Evolutionary conservation across 2,329 filamentous ascomycete species (phyloP), one percentile per base, ranked within the genome.

Genomic region (Trichophyton mentagrophytes): DNA sequence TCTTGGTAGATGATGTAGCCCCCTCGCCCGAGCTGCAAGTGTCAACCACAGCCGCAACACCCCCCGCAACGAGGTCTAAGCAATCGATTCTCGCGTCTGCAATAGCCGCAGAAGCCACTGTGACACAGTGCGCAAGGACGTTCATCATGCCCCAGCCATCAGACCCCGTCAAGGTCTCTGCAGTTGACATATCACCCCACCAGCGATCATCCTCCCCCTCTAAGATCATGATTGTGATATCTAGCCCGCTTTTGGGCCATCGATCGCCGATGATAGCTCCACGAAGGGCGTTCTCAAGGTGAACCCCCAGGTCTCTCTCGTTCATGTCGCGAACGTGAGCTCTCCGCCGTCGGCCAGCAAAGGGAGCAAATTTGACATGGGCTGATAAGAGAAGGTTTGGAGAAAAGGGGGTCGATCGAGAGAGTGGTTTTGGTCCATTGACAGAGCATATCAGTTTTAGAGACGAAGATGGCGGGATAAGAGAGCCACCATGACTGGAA

Each of bases 231-330:
- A 99, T 85, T 17, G 96, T 86, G 46, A 99, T 86, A 71, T 99
- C 93, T n/a, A 96, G 86, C 51, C 90, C 91, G 72, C 90, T 96
- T 79, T 99, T 99, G n/a, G 93, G 93, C 89, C 92, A 99, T 61
- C 92, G 81, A 71, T 96, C 91, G 13, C 90, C 90, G 69, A 97
- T 92, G 58, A 97, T 85, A 6, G 90, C 88, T 0, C 92, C 92
- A 38, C 90, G 83, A 58, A 99, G 79, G 27, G 93, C 91, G 15
- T 90, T 92, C 73, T 97, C 91, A 2, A 99, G 78, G 71, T 97
- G 92, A 9, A 91, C 87, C 11, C 89, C 89, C 1, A 99, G 80
- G 70, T 99, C 93, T 58, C 91, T 83, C 76, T 99, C 93, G 64
- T 82, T 86, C 15, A 86, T 80, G 72, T 97, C 92, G 55, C 91